Conservation (phyloP, 768 basidiomycete species). For the Thelephora aurantiotincta region DNA sequence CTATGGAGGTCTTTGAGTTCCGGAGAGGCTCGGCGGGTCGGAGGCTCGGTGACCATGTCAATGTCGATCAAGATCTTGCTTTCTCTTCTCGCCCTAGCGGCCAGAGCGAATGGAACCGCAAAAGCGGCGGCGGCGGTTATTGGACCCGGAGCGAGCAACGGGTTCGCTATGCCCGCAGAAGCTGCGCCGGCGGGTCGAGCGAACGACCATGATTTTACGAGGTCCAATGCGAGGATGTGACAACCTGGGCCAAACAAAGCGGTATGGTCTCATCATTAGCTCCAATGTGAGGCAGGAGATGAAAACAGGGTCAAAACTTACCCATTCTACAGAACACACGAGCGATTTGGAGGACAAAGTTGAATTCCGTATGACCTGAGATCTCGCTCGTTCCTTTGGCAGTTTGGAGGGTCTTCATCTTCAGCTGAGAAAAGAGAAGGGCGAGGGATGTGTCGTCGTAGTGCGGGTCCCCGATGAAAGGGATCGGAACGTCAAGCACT, state of each 20-base stretch:
- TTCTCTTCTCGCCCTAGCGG: constrained; percentile 40
- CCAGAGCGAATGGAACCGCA: constrained; percentile 29
- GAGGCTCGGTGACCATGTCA: constrained; percentile 51
- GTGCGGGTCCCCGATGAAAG: constrained; percentile 68
- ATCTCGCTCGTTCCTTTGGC: constrained; percentile 89
- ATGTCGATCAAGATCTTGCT: constrained; percentile 85
- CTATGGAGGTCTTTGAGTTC: constrained; percentile 14
- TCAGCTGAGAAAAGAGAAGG: constrained; percentile 78
- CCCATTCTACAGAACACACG: constrained; percentile 93
- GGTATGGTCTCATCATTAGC: not conserved
- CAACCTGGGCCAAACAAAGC: constrained; percentile 43
- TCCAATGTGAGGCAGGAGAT: not conserved
- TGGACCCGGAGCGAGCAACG: constrained; percentile 27
- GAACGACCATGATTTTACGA: constrained; percentile 87
- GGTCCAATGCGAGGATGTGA: constrained; percentile 80
- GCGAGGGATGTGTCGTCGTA: constrained; percentile 93
- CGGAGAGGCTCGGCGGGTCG: constrained; percentile 42
- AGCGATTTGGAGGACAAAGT: constrained; percentile 90
- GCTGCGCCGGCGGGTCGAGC: constrained; percentile 42
- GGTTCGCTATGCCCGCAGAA: constrained; percentile 1
- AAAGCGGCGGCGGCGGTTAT: constrained; percentile 11
- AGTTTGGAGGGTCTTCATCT: constrained; percentile 83
- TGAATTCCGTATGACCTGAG: constrained; percentile 78
- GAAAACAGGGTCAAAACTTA: constrained; percentile 22
- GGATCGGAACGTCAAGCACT: constrained; percentile 36